phyloP scores from a whole-genome alignment of 352 stramenopile species.

The Chrysophaeum taylorii region DNA sequence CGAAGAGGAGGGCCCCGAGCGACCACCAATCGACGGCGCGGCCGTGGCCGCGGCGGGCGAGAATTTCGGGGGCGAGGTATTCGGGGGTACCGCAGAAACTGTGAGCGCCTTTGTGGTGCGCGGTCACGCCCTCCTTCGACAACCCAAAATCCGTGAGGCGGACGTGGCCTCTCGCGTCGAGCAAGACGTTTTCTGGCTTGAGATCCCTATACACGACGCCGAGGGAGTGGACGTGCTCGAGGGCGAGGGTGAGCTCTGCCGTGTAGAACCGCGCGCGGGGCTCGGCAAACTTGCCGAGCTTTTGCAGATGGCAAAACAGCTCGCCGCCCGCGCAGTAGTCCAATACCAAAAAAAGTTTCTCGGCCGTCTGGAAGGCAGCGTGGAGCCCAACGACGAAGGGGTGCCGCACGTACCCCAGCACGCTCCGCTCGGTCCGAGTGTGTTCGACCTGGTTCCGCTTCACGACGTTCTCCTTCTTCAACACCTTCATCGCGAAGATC shows the following conservation, averaged over 20 bases:
- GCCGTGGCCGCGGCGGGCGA: slow-evolving; percentile 88
- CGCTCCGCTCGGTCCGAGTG: slow-evolving; percentile 92
- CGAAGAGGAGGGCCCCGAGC: slow-evolving; percentile 61
- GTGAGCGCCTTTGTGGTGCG: slow-evolving; percentile 84
- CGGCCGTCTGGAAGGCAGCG: slow-evolving; percentile 88
- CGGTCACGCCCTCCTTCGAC: slow-evolving; percentile 90
- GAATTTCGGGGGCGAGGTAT: slow-evolving; percentile 97
- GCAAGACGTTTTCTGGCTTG: slow-evolving; percentile 94
- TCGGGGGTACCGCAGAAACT: slow-evolving; percentile 93
- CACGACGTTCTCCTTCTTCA: slow-evolving; percentile 97
- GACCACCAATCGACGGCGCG: slow-evolving; percentile 95
- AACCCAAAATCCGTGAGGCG: slow-evolving; percentile 96
- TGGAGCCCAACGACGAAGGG: slow-evolving; percentile 92
- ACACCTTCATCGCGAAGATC: slow-evolving; percentile 97
- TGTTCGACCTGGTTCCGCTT: slow-evolving; percentile 97
- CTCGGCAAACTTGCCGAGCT: slow-evolving; percentile 85
- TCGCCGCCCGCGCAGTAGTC: slow-evolving; percentile 92
- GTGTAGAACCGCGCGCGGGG: slow-evolving; percentile 86
- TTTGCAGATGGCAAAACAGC: slow-evolving; percentile 54
- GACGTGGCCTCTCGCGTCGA: slow-evolving; percentile 88
- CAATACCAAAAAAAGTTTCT: slow-evolving; percentile 95
- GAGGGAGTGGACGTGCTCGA: slow-evolving; percentile 60
- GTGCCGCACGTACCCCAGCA: slow-evolving; percentile 90
- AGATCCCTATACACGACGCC: slow-evolving; percentile 91
- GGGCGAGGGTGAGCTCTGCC: slow-evolving; percentile 88